These are phyloP conservation scores for Sporothrix sp. DNA, from an alignment of 2,329 filamentous ascomycete species.

Conservation along the genomic window DNA sequence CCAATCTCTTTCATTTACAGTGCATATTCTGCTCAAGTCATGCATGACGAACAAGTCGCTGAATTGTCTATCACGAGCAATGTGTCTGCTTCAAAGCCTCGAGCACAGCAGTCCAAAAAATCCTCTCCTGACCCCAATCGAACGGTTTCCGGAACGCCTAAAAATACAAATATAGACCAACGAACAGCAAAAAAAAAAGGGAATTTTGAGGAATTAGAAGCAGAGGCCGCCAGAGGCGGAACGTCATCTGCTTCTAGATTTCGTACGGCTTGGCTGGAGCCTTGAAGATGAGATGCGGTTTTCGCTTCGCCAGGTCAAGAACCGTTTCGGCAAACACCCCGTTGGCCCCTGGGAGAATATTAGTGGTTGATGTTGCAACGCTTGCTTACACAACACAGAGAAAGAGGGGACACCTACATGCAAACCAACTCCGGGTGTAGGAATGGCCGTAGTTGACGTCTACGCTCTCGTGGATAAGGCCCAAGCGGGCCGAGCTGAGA, in stretches of 20 bases:
- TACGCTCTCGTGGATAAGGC: conserved; percentile 85
- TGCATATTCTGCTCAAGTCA: too few relatives aligned
- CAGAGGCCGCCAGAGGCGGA: background rate
- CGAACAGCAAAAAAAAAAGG: too few relatives aligned
- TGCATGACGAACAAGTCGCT: too few relatives aligned
- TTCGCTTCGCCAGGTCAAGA: conserved; percentile 76
- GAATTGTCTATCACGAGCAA: too few relatives aligned
- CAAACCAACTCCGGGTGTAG: conserved; percentile 94
- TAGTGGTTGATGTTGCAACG: conserved; percentile 8
- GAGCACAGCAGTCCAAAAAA: too few relatives aligned
- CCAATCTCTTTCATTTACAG: too few relatives aligned
- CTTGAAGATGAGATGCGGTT: conserved; percentile 79
- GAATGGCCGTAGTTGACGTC: conserved; percentile 57
- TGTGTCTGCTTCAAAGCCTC: too few relatives aligned
- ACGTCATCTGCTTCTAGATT: conserved; percentile 23
- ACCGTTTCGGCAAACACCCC: conserved; percentile 92
- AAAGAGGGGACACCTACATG: conserved; percentile 42
- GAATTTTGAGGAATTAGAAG: too few relatives aligned
- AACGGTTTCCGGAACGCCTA: too few relatives aligned
- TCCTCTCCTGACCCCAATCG: too few relatives aligned
- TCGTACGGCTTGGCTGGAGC: conserved; percentile 50
- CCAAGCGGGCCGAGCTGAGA: conserved; percentile 62
- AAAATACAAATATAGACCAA: too few relatives aligned
- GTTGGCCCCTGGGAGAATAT: conserved; percentile 58
- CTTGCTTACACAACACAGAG: background rate